phyloP scores from a whole-genome alignment of 2,329 filamentous ascomycete species.

The Alternaria arborescens region DNA sequence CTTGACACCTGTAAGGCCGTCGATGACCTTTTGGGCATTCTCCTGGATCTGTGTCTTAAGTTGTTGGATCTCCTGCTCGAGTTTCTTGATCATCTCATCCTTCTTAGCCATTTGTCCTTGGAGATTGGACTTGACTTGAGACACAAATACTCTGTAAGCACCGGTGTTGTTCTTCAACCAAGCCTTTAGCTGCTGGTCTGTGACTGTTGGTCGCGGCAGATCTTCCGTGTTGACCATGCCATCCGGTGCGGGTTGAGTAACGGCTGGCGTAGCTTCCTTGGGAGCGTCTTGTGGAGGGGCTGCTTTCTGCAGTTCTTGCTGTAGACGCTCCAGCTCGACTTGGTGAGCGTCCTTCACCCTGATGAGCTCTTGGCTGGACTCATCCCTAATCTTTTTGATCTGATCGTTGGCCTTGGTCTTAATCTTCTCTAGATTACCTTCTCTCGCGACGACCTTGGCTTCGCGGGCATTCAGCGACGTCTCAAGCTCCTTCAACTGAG shows the following conservation, averaged over 20 bases:
- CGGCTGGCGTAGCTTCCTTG: slow-evolving; percentile 7
- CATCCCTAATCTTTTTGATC: slow-evolving; percentile 61
- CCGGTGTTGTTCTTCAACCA: slow-evolving; percentile 20
- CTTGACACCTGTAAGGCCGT: slow-evolving; percentile 17
- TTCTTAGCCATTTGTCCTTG: slow-evolving; percentile 7
- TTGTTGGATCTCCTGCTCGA: slow-evolving; percentile 21
- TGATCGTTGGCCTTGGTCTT: slow-evolving; percentile 70
- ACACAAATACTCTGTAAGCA: slow-evolving; percentile 12
- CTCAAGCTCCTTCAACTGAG: slow-evolving; percentile 50
- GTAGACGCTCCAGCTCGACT: slow-evolving; percentile 48
- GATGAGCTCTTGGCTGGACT: slow-evolving; percentile 42
- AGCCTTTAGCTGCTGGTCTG: slow-evolving; percentile 16
- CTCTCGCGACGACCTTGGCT: slow-evolving; percentile 24
- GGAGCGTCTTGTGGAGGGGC: slow-evolving; percentile 11
- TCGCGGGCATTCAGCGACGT: slow-evolving; percentile 53
- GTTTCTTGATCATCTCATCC: slow-evolving; percentile 9
- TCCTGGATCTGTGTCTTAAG: slow-evolving; percentile 21
- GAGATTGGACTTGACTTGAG: slow-evolving; percentile 21
- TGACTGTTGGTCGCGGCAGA: slow-evolving; percentile 19
- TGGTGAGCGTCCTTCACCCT: slow-evolving; percentile 56
- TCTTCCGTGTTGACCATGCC: slow-evolving; percentile 37
- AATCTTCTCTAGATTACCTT: slow-evolving; percentile 34
- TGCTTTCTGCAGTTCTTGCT: slow-evolving; percentile 11
- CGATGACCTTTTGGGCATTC: slow-evolving; percentile 20
- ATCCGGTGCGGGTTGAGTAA: slow-evolving; percentile 11